These are phyloP conservation scores for Sutorius eximius DNA, from an alignment of 1,284 basidiomycete species.

Conservation along the genomic window DNA sequence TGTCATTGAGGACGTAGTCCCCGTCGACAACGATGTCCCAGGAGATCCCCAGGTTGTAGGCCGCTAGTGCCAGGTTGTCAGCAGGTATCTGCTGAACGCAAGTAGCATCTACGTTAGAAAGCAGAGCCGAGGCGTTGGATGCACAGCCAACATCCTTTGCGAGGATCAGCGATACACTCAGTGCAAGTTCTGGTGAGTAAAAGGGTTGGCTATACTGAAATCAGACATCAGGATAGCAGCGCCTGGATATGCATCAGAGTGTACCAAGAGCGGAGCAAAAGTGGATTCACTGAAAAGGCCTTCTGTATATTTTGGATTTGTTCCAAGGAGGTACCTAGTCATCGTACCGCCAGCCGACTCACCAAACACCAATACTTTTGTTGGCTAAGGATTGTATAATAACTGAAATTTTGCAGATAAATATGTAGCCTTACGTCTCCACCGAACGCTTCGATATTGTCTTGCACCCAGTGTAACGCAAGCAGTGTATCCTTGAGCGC, in stretches of 20 bases:
- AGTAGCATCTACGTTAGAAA: background rate
- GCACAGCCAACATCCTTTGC: constrained; percentile 12
- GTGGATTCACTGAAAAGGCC: constrained; percentile 14
- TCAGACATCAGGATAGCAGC: constrained; percentile 14
- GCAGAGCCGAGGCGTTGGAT: constrained; percentile 4
- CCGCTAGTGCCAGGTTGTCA: background rate
- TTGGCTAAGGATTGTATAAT: background rate
- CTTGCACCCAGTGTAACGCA: constrained; percentile 31
- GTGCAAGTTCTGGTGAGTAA: constrained; percentile 6
- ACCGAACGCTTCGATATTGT: constrained; percentile 29
- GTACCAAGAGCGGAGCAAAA: no score
- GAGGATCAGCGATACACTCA: constrained; percentile 2
- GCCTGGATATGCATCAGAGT: background rate
- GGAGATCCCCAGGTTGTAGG: background rate
- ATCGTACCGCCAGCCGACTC: background rate
- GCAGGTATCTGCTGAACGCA: constrained; percentile 5
- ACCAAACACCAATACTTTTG: background rate
- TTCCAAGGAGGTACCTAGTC: background rate
- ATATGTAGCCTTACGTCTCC: background rate
- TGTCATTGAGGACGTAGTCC: constrained; percentile 9
- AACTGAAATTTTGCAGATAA: background rate
- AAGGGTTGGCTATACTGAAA: constrained; percentile 11
- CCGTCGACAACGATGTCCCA: constrained; percentile 9
- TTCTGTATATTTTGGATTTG: background rate
- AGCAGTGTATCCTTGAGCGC: constrained; percentile 24